Conservation (phyloP, 495 filamentous ascomycete species). For the Schizothecium vesticola region DNA sequence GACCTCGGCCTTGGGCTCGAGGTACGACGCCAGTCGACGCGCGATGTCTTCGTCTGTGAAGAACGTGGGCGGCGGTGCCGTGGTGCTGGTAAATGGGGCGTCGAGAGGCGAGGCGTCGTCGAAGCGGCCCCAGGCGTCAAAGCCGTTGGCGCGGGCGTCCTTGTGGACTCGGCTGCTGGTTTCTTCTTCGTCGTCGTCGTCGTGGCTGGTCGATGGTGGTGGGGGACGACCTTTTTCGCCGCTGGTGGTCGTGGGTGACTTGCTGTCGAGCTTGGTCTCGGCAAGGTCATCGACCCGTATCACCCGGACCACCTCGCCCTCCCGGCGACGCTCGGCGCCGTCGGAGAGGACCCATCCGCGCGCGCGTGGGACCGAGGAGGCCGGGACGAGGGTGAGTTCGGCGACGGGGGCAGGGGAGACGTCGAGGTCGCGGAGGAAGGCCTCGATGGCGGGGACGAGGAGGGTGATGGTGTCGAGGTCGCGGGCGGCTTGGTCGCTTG, state of each 20-base stretch:
- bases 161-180: not conserved
- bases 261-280: not conserved
- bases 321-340: conserved; percentile 30
- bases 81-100: not conserved
- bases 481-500: conserved; percentile 24
- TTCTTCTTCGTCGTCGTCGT: conserved; percentile 4
- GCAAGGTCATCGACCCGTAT: conserved; percentile 20
- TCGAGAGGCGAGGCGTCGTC: conserved; percentile 6
- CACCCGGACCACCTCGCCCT: conserved; percentile 33
- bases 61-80: conserved; percentile 22
- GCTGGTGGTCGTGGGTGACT: not conserved
- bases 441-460: conserved; percentile 33
- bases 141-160: conserved; percentile 16
- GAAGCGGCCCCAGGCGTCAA: conserved; percentile 41
- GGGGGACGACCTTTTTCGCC: not conserved
- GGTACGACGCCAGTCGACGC: conserved; percentile 35
- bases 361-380: conserved; percentile 20
- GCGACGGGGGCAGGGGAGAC: conserved; percentile 18
- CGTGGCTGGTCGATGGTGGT: not conserved
- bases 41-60: conserved; percentile 48
- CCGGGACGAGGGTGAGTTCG: conserved; percentile 39
- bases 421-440: conserved; percentile 33
- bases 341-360: conserved; percentile 28
- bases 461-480: conserved; percentile 32
- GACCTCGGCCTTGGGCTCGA: conserved; percentile 34